Percentiles rank a stretch among this genome's conserved stretches.
These are phyloP conservation scores for Begonia masoniana DNA, from an alignment of 306 rosid species.

Conservation along the genomic window DNA sequence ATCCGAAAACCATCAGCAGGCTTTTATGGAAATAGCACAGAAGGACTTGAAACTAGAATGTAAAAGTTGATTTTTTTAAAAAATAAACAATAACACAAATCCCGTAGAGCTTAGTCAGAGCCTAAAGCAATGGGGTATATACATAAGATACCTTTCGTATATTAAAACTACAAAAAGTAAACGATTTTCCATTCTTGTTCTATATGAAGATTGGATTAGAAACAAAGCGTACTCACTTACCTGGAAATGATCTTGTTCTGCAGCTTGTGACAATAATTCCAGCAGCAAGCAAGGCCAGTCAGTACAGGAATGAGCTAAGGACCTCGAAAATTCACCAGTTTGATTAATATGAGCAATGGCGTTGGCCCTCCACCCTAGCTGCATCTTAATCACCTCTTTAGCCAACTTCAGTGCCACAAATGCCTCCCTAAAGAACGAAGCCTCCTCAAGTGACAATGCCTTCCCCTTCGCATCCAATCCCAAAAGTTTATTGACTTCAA, in stretches of 20 bases:
- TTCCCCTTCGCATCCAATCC: constrained; percentile 30
- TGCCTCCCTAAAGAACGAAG: constrained; percentile 60
- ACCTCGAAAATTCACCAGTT: constrained; percentile 45
- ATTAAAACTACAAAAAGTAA: too few relatives aligned
- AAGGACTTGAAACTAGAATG: too few relatives aligned
- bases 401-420: constrained; percentile 60
- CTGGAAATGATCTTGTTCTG: constrained; percentile 88
- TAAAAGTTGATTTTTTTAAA: too few relatives aligned
- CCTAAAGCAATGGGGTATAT: too few relatives aligned
- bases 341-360: constrained; percentile 65
- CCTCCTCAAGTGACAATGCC: constrained; percentile 51
- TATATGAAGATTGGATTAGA: too few relatives aligned
- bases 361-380: constrained; percentile 57
- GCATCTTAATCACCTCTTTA: constrained; percentile 52
- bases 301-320: constrained; percentile 58
- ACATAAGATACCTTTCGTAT: too few relatives aligned
- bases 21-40: too few relatives aligned
- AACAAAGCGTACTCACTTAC: constrained; percentile 16
- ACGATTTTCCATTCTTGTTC: too few relatives aligned
- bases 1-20: too few relatives aligned
- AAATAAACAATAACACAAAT: too few relatives aligned
- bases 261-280: constrained; percentile 81
- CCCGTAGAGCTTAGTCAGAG: too few relatives aligned
- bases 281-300: constrained; percentile 89
- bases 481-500: constrained; percentile 43